Percentiles rank a stretch among this genome's conserved stretches.
These are phyloP conservation scores for Pistacia vera DNA, from an alignment of 345 rosid species.

Conservation along the genomic window DNA sequence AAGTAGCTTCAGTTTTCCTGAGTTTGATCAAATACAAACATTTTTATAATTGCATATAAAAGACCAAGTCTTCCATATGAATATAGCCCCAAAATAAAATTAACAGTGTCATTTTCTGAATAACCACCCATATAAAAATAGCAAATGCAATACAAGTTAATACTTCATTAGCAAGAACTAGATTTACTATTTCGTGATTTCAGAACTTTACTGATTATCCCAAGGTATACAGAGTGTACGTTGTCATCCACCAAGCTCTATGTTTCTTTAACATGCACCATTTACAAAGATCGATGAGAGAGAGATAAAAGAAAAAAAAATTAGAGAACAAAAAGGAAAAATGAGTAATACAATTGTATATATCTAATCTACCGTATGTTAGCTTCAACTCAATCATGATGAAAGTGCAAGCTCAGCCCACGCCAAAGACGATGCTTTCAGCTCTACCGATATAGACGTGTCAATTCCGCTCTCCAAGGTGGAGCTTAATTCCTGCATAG, in stretches of 20 bases:
- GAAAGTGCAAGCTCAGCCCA: conserved; percentile 97
- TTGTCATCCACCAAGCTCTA: conserved; percentile 30
- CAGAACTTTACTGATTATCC: conserved; percentile 30
- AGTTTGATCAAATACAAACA: too few species aligned
- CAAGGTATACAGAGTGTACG: conserved; percentile 32
- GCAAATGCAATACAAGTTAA: too few species aligned
- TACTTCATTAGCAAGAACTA: neutral
- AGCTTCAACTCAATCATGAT: conserved; percentile 50
- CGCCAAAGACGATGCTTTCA: conserved; percentile 83
- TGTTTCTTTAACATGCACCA: conserved; percentile 33
- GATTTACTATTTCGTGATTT: conserved; percentile 19
- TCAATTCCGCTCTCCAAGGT: conserved; percentile 73
- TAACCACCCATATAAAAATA: neutral
- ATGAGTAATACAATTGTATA: conserved; percentile 20
- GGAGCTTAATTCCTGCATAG: conserved; percentile 65
- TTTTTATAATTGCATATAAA: too few species aligned
- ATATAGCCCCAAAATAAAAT: too few species aligned
- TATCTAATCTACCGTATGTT: conserved; percentile 48
- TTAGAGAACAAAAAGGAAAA: neutral
- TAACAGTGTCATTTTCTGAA: too few species aligned
- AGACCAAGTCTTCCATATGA: too few species aligned
- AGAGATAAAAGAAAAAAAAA: neutral
- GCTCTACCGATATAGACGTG: conserved; percentile 68
- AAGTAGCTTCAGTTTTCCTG: too few species aligned
- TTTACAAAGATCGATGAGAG: conserved; percentile 40